Evolutionary conservation across 2,329 filamentous ascomycete species (phyloP).

Genomic region (Zymoseptoria brevis): DNA sequence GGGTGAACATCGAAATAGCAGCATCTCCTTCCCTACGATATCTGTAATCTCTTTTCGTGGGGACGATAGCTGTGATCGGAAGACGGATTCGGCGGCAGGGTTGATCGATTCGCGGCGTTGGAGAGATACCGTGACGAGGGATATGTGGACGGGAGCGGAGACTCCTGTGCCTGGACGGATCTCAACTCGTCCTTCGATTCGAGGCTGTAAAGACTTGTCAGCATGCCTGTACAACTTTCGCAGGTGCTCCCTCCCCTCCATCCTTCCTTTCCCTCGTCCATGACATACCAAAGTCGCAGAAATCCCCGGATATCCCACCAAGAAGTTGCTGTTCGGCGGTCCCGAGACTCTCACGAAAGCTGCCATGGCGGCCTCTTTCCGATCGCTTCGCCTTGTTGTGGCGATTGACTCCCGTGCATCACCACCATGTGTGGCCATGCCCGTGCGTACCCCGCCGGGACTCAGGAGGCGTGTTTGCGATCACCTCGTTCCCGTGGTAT

Average conservation of each 20-base stretch:
- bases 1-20: conserved; percentile 77
- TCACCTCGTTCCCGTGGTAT: neutral
- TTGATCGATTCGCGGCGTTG: conserved; percentile 94
- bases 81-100: conserved; percentile 85
- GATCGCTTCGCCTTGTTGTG: neutral
- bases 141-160: conserved; percentile 82
- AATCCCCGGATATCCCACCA: conserved; percentile 95
- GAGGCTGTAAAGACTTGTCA: conserved; percentile 52
- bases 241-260: neutral
- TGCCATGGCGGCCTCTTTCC: conserved; percentile 34
- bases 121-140: conserved; percentile 86
- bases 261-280: neutral
- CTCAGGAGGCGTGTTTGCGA: neutral
- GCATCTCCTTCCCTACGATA: conserved; percentile 89
- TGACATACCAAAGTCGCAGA: conserved; percentile 84
- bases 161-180: conserved; percentile 79
- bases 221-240: conserved; percentile 5
- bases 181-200: conserved; percentile 96
- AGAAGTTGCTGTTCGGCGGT: conserved; percentile 91
- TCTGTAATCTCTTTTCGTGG: conserved; percentile 86
- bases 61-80: conserved; percentile 76
- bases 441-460: neutral
- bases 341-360: conserved; percentile 93
- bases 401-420: neutral
- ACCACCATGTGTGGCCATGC: neutral